Evolutionary conservation across 2,329 filamentous ascomycete genomes (phyloP), one percentile per base, ranked within the genome.

Genomic region (Claviceps maximensis): DNA sequence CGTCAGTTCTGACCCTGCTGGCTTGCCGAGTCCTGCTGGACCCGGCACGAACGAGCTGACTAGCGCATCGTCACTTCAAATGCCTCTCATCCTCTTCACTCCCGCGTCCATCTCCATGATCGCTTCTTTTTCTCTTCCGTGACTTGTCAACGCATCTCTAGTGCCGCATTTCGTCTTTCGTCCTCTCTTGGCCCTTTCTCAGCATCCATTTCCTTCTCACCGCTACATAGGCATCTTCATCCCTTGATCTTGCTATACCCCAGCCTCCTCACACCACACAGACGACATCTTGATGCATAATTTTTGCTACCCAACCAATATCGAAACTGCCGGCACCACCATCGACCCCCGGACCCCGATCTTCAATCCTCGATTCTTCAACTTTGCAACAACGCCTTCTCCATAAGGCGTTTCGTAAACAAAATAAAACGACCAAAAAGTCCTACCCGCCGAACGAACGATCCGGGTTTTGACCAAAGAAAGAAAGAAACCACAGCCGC

Each of bases 171-270:
- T 13, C 27, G 8, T 45, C 15, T 47, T 47, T 13, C 27, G 52
- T 42, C 29, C 27, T 13, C 40, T 46, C 29, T 36, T 27, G 10
- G 19, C 21, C 6, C 12, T 46, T 15, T 15, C 36, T 36, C 47
- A 10, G 47, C 36, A 47, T 51, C 58, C 61, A 59, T 57, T 59
- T 57, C 56, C 62, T 29, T 23, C 44, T 12, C 23, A 27, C 25
- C 1, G 9, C 44, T n/a, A 29, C 23, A 7, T 17, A 50, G 60
- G 59, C 55, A 61, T 64, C 56, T 55, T 55, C 31, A 25, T 21
- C 25, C 27, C 19, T 23, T 50, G 36, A 46, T 48, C 33, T 36
- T 46, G 49, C 46, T 17, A 21, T 45, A n/a, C 53, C 29, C 36
- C 41, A 21, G 50, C 50, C 47, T 44, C 44, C 38, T 47, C 45